Conservation (phyloP, 495 filamentous ascomycete species). For the Aspergillus baeticus region DNA sequence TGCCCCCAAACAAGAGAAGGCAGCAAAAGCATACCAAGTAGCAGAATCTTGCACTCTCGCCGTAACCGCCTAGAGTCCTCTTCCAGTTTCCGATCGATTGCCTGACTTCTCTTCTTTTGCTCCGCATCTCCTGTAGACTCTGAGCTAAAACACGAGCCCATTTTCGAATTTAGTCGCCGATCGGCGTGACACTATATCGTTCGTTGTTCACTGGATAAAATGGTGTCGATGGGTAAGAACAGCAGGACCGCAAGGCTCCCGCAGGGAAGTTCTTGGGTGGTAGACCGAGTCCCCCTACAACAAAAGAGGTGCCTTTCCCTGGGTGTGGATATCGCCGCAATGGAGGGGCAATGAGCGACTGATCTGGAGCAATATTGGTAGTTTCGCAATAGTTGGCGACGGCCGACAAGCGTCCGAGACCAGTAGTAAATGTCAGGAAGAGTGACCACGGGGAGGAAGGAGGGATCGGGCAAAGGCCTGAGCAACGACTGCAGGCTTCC, state of each 20-base stretch:
- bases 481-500: constrained; percentile 24
- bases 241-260: constrained; percentile 8
- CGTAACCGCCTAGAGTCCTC: constrained; percentile 88
- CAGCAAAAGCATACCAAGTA: constrained; percentile 64
- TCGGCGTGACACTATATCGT: constrained; percentile 27
- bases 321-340: constrained; percentile 6
- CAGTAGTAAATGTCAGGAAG: constrained; percentile 14
- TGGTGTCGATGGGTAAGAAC: constrained; percentile 20
- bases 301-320: neutral
- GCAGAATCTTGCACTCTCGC: constrained; percentile 96
- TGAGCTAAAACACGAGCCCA: constrained; percentile 90
- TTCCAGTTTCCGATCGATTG: constrained; percentile 87
- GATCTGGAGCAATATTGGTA: constrained; percentile 4
- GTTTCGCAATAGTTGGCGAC: constrained; percentile 11
- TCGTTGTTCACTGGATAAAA: constrained; percentile 27
- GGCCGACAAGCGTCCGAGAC: constrained; percentile 13
- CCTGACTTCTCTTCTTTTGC: constrained; percentile 89
- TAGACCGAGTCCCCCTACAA: neutral
- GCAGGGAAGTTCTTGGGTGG: neutral
- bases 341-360: constrained; percentile 4
- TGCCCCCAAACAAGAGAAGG: neutral
- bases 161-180: constrained; percentile 40
- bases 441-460: constrained; percentile 8
- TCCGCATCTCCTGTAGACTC: constrained; percentile 75
- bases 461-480: constrained; percentile 18